These are phyloP conservation scores for Trypanosoma brucei DNA, from an alignment of 208 protist species.

Conservation along the genomic window DNA sequence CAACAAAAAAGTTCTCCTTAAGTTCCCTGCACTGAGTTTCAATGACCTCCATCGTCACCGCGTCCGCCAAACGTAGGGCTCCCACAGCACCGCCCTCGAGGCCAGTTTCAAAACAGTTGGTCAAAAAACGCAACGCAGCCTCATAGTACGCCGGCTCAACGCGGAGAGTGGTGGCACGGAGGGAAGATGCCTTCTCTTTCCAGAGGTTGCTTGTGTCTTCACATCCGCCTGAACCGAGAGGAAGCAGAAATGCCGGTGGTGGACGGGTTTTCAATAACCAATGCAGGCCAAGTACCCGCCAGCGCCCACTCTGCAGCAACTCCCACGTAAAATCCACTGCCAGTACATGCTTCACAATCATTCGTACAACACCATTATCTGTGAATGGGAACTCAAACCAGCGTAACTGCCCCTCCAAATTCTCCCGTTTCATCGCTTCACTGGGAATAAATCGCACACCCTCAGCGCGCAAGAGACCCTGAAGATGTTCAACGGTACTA, in stretches of 20 bases:
- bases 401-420: not conserved
- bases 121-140: conserved; percentile 40
- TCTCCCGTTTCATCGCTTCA: not conserved
- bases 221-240: not conserved
- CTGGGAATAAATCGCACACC: conserved; percentile 2
- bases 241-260: conserved; percentile 17
- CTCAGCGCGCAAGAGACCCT: conserved; percentile 5
- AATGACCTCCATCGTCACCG: conserved; percentile 59
- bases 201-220: not conserved
- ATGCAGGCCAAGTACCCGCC: conserved; percentile 41
- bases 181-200: not conserved
- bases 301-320: conserved; percentile 20
- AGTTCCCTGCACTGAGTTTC: conserved; percentile 38
- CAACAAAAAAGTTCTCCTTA: conserved; percentile 41
- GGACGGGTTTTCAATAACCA: conserved; percentile 34
- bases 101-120: conserved; percentile 41
- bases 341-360: conserved; percentile 50
- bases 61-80: conserved; percentile 49
- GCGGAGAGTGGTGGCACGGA: conserved; percentile 2
- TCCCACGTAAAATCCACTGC: conserved; percentile 66
- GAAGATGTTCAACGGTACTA: conserved; percentile 7
- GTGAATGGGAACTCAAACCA: conserved; percentile 32
- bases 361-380: conserved; percentile 42
- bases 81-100: conserved; percentile 50
- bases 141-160: conserved; percentile 36